Evolutionary conservation across 2,329 filamentous ascomycete genomes (phyloP), one percentile per base, ranked within the genome.

Genomic region (Ophiocordyceps polyrhachis-furcata): DNA sequence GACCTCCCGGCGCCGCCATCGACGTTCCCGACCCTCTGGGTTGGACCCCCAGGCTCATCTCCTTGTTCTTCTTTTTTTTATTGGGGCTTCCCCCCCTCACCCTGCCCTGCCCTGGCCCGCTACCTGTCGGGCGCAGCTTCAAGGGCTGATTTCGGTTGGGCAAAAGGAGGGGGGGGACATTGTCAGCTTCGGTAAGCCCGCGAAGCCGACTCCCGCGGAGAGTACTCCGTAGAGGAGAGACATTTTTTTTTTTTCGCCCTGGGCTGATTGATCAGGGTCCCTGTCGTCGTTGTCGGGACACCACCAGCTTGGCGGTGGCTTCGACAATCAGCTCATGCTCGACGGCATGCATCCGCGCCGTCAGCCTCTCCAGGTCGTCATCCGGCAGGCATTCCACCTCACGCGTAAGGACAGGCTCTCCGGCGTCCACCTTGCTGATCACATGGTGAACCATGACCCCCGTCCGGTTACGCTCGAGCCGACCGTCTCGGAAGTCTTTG

Each of bases 361-460:
- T 73, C 25, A 94, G 68, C 43, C 73, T 70, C 31, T 76, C 71
- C 46, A 89, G 55, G 21, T 67, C 69, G 55, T 85, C 79, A 32
- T 75, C 77, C 42, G 73, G 68, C 51, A 40, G 38, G n/a, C 73
- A 76, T 46, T 76, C 69, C 21, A 94, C 48, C 46, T 54, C 48
- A 11, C 50, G 40, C 17, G 46, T 46, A 35, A 51, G 55, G 52
- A 93, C 81, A 11, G 83, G 79, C 50, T 73, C 68, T 2, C 87
- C 87, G 55, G 81, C 73, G 64, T 94, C 87, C 45, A 94, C 85
- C 58, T 89, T 76, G 9, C 65, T 68, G 49, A 83, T 79, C 42
- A 93, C 86, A 61, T 88, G 81, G 63, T 94, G 87, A 15, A 86
- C 77, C 88, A 93, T 94, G 45, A 93, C 79, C 1, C 88, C 87